phyloP scores from a whole-genome alignment of 2,329 filamentous ascomycete species.

The Coniochaeta sp. region DNA sequence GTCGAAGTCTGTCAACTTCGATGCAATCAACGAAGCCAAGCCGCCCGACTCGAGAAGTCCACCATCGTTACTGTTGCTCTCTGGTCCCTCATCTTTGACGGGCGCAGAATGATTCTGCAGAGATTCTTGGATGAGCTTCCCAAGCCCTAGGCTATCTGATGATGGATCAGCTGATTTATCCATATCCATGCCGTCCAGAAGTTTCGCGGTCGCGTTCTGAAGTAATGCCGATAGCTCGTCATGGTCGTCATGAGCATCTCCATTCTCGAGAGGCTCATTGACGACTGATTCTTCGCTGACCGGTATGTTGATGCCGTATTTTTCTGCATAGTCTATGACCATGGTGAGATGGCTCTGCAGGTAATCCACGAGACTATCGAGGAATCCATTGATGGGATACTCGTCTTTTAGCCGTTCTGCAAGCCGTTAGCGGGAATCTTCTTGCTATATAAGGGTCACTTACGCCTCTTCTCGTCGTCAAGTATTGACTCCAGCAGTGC shows the following conservation, averaged over 20 bases:
- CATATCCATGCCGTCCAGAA: not conserved
- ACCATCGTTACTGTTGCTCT: not conserved
- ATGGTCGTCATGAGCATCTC: not conserved
- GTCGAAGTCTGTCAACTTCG: slow-evolving; percentile 11
- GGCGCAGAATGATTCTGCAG: slow-evolving; percentile 7
- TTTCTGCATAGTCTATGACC: slow-evolving; percentile 28
- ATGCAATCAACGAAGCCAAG: slow-evolving; percentile 18
- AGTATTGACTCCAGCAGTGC: slow-evolving; percentile 44
- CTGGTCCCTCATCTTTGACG: slow-evolving; percentile 2
- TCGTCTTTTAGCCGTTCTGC: slow-evolving; percentile 27
- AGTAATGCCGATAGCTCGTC: slow-evolving; percentile 1
- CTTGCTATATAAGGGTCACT: not conserved
- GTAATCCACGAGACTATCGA: slow-evolving; percentile 23
- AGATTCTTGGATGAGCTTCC: slow-evolving; percentile 15
- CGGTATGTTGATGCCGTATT: slow-evolving; percentile 29
- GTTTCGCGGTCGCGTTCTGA: slow-evolving; percentile 1
- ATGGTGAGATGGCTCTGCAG: slow-evolving; percentile 22
- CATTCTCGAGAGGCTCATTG: slow-evolving; percentile 10
- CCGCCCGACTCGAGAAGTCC: slow-evolving; percentile 14
- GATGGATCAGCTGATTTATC: not conserved
- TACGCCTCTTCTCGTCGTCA: slow-evolving; percentile 36
- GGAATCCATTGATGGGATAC: slow-evolving; percentile 30
- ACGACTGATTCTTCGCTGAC: slow-evolving; percentile 19
- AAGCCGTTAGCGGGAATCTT: slow-evolving; percentile 9
- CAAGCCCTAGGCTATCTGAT: slow-evolving; percentile 9